Conservation (phyloP, 345 rosid genomes). For the Rhizophora apiculata region DNA sequence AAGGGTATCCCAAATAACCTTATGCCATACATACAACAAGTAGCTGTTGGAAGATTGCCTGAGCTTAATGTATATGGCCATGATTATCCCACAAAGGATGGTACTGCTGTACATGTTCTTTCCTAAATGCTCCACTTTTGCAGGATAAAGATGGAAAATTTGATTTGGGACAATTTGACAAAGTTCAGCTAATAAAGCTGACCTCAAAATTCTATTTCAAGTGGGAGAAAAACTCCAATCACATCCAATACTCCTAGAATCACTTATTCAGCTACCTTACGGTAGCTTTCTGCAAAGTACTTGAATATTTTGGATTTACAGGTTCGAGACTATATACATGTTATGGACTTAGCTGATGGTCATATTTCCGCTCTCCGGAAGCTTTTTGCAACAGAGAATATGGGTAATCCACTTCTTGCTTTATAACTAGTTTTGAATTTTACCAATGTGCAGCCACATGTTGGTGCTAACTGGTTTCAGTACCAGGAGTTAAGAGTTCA, state of each 20-base stretch:
- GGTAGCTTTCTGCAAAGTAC: not conserved
- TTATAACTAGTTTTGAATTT: conserved; percentile 1
- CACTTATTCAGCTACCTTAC: not conserved
- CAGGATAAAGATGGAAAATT: not conserved
- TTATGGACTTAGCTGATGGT: conserved; percentile 95
- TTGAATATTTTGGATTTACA: conserved; percentile 23
- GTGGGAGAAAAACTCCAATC: not conserved
- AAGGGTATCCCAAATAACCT: conserved; percentile 90
- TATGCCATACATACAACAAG: conserved; percentile 98
- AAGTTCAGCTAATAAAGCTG: not conserved
- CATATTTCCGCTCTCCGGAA: conserved; percentile 80
- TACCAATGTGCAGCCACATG: not conserved
- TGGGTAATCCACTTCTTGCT: conserved; percentile 40
- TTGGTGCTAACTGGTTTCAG: not conserved
- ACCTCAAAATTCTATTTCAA: not conserved
- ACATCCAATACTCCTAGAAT: not conserved
- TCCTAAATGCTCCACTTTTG: not conserved
- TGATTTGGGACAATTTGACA: not conserved
- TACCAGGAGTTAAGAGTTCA: not conserved
- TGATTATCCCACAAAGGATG: conserved; percentile 90
- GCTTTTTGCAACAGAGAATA: conserved; percentile 50
- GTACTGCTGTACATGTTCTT: conserved; percentile 63
- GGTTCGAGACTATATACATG: conserved; percentile 92
- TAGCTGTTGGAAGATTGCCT: conserved; percentile 85
- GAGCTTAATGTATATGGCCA: conserved; percentile 86